These are phyloP conservation scores for Candida dajiaensis DNA, from an alignment of 805 yeast genomes.

Conservation along the genomic window DNA sequence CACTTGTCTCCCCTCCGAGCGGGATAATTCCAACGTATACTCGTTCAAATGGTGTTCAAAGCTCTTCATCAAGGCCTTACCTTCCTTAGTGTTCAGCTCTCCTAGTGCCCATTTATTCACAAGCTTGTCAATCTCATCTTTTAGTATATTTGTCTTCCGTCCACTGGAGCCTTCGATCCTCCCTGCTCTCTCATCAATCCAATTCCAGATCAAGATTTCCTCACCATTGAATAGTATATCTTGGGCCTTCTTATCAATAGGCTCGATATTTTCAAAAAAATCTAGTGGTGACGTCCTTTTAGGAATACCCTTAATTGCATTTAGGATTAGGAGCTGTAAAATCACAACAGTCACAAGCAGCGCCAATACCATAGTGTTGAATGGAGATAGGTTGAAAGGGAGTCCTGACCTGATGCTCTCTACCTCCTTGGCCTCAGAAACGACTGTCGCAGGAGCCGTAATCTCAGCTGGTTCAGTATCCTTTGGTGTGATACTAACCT, in stretches of 20 bases:
- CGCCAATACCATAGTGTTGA: conserved; percentile 9
- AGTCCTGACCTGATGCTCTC: background rate
- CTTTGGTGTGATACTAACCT: conserved; percentile 2
- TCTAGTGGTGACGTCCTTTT: conserved; percentile 1
- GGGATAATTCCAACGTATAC: conserved; percentile 7
- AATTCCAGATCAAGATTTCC: conserved; percentile 22
- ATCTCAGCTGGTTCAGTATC: background rate
- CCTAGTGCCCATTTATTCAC: conserved; percentile 19
- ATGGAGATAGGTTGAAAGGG: conserved; percentile 1
- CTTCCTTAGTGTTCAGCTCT: conserved; percentile 13
- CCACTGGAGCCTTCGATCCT: conserved; percentile 3
- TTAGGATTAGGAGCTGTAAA: conserved; percentile 14
- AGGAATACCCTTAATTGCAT: conserved; percentile 1
- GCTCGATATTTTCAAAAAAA: background rate
- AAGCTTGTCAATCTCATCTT: conserved; percentile 19
- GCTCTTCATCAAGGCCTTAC: conserved; percentile 8
- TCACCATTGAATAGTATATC: conserved; percentile 16
- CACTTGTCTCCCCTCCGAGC: conserved; percentile 2
- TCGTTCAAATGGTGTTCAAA: conserved; percentile 16
- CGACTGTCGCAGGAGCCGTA: background rate
- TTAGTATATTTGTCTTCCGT: background rate
- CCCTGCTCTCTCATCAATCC: conserved; percentile 25
- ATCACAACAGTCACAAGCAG: conserved; percentile 8
- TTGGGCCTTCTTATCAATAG: conserved; percentile 1
- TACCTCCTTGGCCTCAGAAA: background rate